Evolutionary conservation across 352 stramenopile genomes (phyloP).

Genomic region (Pythium utonaiense): DNA sequence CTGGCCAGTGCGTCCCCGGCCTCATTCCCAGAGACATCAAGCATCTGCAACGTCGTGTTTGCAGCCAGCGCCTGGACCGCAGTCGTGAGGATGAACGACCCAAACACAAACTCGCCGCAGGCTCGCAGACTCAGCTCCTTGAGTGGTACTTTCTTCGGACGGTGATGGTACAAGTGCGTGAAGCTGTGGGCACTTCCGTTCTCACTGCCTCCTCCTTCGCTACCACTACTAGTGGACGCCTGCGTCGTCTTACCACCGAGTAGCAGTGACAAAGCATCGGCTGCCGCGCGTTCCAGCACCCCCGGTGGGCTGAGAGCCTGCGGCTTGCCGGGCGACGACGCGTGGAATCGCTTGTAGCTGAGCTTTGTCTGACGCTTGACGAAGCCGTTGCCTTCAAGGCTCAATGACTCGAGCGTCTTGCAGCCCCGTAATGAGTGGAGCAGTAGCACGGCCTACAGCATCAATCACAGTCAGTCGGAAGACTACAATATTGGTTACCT

Average conservation of each 20-base stretch:
- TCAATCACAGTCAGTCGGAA: too few relatives aligned
- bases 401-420: conserved; percentile 49
- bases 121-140: conserved; percentile 61
- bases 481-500: too few relatives aligned
- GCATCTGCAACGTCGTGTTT: conserved; percentile 48
- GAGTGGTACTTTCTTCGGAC: conserved; percentile 27
- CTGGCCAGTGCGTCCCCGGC: conserved; percentile 58
- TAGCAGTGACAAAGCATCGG: conserved; percentile 17
- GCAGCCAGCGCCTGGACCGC: conserved; percentile 40
- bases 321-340: conserved; percentile 10
- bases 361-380: conserved; percentile 26
- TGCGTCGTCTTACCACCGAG: conserved; percentile 14
- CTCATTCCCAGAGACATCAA: conserved; percentile 73
- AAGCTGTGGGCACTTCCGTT: conserved; percentile 12
- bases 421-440: conserved; percentile 56
- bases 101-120: conserved; percentile 47
- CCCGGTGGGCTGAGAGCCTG: background rate
- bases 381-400: conserved; percentile 69
- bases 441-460: conserved; percentile 44
- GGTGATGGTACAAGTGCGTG: conserved; percentile 15
- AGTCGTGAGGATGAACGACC: conserved; percentile 39
- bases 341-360: conserved; percentile 22
- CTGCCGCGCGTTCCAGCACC: conserved; percentile 10
- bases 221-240: background rate
- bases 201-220: background rate